Percentiles rank a stretch among this genome's conserved stretches.
These are phyloP conservation scores for Porogramme epimiltina DNA, from an alignment of 1,284 basidiomycete genomes.

Conservation along the genomic window DNA sequence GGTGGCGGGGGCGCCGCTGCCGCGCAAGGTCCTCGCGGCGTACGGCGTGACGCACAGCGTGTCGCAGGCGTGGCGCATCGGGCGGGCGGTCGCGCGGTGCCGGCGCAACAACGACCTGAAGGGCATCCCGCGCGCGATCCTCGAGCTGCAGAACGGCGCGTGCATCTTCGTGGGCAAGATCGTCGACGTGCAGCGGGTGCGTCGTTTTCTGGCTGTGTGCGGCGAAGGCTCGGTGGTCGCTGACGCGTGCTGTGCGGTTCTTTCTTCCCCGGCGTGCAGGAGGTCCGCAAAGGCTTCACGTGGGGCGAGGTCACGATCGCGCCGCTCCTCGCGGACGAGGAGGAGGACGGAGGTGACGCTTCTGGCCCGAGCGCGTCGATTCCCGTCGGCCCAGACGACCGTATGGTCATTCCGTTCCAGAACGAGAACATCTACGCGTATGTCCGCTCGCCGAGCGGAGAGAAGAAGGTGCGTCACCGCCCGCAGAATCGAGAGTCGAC, in stretches of 20 bases:
- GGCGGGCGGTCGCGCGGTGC: slow-evolving; percentile 37
- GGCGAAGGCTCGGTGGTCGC: too few relatives aligned
- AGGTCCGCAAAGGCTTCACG: slow-evolving; percentile 34
- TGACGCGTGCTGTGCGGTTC: too few relatives aligned
- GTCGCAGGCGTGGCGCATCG: slow-evolving; percentile 57
- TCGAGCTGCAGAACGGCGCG: slow-evolving; percentile 49
- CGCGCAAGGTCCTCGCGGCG: slow-evolving; percentile 33
- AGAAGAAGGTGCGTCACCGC: slow-evolving; percentile 27
- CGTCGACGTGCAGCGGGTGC: slow-evolving; percentile 48
- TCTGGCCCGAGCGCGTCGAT: slow-evolving; percentile 6
- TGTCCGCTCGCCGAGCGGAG: slow-evolving; percentile 36
- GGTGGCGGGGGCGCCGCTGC: slow-evolving; percentile 42
- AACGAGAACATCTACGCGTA: slow-evolving; percentile 58
- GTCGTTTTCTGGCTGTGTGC: too few relatives aligned
- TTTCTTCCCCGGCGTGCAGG: too few relatives aligned
- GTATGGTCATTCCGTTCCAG: slow-evolving; percentile 51
- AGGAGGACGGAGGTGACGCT: slow-evolving; percentile 39
- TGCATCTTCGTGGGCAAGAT: slow-evolving; percentile 59
- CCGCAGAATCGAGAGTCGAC: background rate
- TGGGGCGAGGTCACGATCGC: slow-evolving; percentile 53
- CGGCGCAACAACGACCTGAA: slow-evolving; percentile 38
- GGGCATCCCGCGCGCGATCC: slow-evolving; percentile 48
- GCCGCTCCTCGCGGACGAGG: slow-evolving; percentile 45
- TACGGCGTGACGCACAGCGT: slow-evolving; percentile 48
- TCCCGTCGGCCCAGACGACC: slow-evolving; percentile 24